Evolutionary conservation across 768 basidiomycete species (phyloP).

Genomic region (Podaxis mareebaensis): DNA sequence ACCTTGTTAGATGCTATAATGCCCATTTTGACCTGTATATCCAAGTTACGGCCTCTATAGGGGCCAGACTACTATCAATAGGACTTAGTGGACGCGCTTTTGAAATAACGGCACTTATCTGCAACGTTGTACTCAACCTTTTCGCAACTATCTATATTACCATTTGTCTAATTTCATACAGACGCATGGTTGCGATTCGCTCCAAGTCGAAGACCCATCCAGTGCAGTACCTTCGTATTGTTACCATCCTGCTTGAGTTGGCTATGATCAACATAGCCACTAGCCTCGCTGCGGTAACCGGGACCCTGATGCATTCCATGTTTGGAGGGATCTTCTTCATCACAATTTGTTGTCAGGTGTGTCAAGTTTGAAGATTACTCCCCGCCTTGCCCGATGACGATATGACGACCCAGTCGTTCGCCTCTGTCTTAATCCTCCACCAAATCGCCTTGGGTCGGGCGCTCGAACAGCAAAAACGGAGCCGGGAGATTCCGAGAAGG

Average conservation of each 20-base stretch:
- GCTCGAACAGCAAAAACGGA: neutral
- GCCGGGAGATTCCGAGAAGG: no score
- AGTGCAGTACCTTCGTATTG: neutral
- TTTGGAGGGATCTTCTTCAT: neutral
- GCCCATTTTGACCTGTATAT: no score
- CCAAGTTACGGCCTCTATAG: no score
- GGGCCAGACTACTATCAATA: no score
- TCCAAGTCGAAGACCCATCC: neutral
- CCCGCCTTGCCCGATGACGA: neutral
- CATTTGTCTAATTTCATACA: neutral
- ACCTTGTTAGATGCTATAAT: no score
- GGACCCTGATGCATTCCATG: neutral
- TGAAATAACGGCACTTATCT: neutral
- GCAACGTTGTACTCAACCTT: neutral
- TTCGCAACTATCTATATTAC: neutral
- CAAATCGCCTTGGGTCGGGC: neutral
- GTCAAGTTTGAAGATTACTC: neutral
- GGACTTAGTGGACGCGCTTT: neutral
- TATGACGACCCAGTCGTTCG: neutral
- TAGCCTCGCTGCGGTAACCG: neutral
- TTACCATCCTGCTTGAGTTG: neutral
- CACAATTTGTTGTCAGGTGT: neutral
- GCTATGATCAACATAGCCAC: slow-evolving; percentile 3
- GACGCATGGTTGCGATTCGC: neutral
- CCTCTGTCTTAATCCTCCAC: neutral